phyloP scores from a whole-genome alignment of 225 moss, liverwort and hornwort species.

The Polytrichum formosum region DNA sequence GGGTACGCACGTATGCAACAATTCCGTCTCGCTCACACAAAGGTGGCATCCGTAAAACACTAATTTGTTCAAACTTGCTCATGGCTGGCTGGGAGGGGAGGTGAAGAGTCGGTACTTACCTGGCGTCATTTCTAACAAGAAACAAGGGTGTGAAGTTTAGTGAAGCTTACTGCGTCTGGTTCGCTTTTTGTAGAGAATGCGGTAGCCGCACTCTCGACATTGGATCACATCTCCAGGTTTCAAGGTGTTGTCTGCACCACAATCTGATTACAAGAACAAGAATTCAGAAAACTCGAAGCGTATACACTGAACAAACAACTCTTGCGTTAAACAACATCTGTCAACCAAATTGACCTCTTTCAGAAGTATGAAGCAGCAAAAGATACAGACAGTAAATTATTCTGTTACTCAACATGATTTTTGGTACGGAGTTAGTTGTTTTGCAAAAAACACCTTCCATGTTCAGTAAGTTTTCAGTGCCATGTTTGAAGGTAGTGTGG shows the following conservation, averaged over 20 bases:
- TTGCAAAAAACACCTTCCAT: no score
- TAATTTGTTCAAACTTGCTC: no score
- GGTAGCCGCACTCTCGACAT: constrained; percentile 82
- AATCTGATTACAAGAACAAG: constrained; percentile 26
- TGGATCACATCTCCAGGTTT: constrained; percentile 89
- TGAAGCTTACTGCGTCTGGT: constrained; percentile 59
- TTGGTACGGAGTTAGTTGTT: no score
- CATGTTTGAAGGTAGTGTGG: no score
- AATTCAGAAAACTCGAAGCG: not conserved
- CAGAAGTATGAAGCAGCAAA: no score
- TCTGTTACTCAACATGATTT: no score
- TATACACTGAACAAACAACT: not conserved
- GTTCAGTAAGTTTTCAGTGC: no score
- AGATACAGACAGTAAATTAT: no score
- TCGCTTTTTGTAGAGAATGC: constrained; percentile 76
- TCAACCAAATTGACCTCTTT: not conserved
- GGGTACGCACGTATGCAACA: no score
- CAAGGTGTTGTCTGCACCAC: constrained; percentile 77
- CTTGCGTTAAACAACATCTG: not conserved
- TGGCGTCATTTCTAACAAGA: no score
- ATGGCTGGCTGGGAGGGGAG: not conserved
- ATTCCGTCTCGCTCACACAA: no score
- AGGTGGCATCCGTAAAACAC: not conserved
- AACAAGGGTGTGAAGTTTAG: not conserved
- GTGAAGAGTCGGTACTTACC: not conserved